These are phyloP conservation scores for Ogataea paraovalis DNA, from an alignment of 805 yeast genomes.

Conservation along the genomic window DNA sequence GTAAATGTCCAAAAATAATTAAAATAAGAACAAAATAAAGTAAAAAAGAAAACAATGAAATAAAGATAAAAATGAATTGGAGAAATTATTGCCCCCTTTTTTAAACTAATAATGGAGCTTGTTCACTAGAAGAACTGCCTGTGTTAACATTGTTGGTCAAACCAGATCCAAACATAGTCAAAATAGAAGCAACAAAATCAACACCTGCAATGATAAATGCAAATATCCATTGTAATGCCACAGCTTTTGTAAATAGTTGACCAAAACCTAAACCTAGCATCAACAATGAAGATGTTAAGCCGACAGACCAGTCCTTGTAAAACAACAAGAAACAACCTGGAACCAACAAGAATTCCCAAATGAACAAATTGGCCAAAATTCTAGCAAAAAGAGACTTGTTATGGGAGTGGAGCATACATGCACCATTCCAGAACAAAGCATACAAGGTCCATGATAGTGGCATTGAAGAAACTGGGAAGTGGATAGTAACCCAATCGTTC, in stretches of 20 bases:
- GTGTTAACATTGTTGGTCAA: slow-evolving; percentile 9
- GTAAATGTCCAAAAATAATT: background rate
- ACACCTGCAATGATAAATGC: slow-evolving; percentile 63
- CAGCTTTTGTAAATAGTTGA: slow-evolving; percentile 61
- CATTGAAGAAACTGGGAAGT: slow-evolving; percentile 61
- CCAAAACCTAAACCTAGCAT: slow-evolving; percentile 65
- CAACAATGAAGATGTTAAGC: slow-evolving; percentile 53
- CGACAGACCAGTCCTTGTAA: slow-evolving; percentile 69
- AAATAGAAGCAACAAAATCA: slow-evolving; percentile 47
- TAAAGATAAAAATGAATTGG: background rate
- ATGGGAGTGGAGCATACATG: slow-evolving; percentile 63
- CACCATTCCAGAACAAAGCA: slow-evolving; percentile 82
- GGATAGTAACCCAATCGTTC: slow-evolving; percentile 52
- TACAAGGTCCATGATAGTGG: slow-evolving; percentile 75
- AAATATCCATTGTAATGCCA: slow-evolving; percentile 85
- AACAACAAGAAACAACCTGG: slow-evolving; percentile 55
- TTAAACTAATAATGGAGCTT: slow-evolving; percentile 32
- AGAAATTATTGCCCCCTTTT: background rate
- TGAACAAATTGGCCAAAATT: slow-evolving; percentile 63
- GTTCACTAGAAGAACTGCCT: slow-evolving; percentile 20
- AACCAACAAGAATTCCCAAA: slow-evolving; percentile 73
- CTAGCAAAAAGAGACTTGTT: slow-evolving; percentile 53
- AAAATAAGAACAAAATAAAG: slow-evolving; percentile 1
- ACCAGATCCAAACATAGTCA: slow-evolving; percentile 40
- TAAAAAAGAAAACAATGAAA: background rate